Evolutionary conservation across 441 rosid species (phyloP), one percentile per base, ranked within the genome.

Genomic region (Raphanus hybrid): DNA sequence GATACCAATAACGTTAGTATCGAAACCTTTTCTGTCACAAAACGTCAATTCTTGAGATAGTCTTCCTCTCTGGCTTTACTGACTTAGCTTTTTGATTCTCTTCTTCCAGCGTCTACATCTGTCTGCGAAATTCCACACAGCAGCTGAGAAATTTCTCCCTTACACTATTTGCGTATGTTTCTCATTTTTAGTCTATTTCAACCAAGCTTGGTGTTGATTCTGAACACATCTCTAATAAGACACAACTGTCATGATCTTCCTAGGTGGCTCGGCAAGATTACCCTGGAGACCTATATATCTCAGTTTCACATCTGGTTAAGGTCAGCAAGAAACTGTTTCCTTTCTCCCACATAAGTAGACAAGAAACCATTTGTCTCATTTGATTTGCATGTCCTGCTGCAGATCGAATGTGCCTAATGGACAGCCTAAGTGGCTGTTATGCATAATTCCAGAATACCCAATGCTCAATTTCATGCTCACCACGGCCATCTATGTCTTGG

Each of bases 221-320:
- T 78, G 52, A 48, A 52, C 27, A 27, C 16, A 34, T 64, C 14
- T 68, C 12, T 79, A 10, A 79, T 69, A 60, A 67, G 63, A 70
- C 35, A 32, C 52, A 69, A 75, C 61, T 78, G 35, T 69, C 50
- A 20, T 70, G 67, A 60, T 77, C 43, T 62, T 73, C 58, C 61
- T 78, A 96, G 98, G 86, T 96, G 99, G 99, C 98, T 96, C 11
- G 99, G 99, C 82, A 96, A 94, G 92, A 72, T 96, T 54, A 96
- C 98, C 5, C 78, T 96, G 89, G 99, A 96, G 85, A 96, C 98
- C 3, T 94, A 96, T 76, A 94, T 96, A 79, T 94, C 98, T 7
- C 99, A 96, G 78, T 92, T 96, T 80, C 99, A 94, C 82, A 94
- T 96, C 82, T 96, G 99, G 99, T 86, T 96, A 85, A 96, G 99